Evolutionary conservation across 257 asterid genomes (phyloP).

Genomic region (Plantago ovata): DNA sequence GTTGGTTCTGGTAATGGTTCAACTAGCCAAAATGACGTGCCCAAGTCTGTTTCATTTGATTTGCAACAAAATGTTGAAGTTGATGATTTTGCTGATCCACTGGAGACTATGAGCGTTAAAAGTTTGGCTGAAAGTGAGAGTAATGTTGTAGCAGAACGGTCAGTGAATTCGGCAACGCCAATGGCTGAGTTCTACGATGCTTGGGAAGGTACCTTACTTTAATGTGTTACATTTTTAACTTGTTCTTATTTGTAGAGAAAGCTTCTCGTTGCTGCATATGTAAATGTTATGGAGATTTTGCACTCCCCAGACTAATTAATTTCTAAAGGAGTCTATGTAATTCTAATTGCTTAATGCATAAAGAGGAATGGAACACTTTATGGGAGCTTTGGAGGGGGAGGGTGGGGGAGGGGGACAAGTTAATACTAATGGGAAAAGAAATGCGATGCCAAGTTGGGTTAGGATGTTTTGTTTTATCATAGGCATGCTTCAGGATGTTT

Average conservation of each 20-base stretch:
- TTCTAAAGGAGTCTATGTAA: too few relatives aligned
- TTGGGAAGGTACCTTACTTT: slow-evolving; percentile 79
- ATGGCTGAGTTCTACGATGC: slow-evolving; percentile 88
- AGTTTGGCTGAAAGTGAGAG: slow-evolving; percentile 58
- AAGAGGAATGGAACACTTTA: too few relatives aligned
- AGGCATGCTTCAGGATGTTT: too few relatives aligned
- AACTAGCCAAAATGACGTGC: slow-evolving; percentile 30
- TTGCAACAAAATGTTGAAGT: slow-evolving; percentile 40
- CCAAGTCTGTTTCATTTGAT: slow-evolving; percentile 32
- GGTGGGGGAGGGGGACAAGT: too few relatives aligned
- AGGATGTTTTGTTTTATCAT: too few relatives aligned
- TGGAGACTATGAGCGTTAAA: slow-evolving; percentile 52
- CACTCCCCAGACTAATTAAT: too few relatives aligned
- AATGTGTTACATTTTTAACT: background rate
- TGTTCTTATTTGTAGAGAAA: background rate
- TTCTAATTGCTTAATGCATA: too few relatives aligned
- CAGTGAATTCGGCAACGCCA: slow-evolving; percentile 44
- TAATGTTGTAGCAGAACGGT: slow-evolving; percentile 40
- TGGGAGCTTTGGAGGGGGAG: too few relatives aligned
- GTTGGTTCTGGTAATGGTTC: slow-evolving; percentile 26
- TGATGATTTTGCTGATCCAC: slow-evolving; percentile 62
- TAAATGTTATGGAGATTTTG: background rate
- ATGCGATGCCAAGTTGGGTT: too few relatives aligned
- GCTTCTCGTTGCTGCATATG: slow-evolving; percentile 1
- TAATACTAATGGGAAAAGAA: too few relatives aligned